These are phyloP conservation scores for Penicillium nordicum DNA, from an alignment of 2,329 filamentous ascomycete genomes.

Conservation along the genomic window DNA sequence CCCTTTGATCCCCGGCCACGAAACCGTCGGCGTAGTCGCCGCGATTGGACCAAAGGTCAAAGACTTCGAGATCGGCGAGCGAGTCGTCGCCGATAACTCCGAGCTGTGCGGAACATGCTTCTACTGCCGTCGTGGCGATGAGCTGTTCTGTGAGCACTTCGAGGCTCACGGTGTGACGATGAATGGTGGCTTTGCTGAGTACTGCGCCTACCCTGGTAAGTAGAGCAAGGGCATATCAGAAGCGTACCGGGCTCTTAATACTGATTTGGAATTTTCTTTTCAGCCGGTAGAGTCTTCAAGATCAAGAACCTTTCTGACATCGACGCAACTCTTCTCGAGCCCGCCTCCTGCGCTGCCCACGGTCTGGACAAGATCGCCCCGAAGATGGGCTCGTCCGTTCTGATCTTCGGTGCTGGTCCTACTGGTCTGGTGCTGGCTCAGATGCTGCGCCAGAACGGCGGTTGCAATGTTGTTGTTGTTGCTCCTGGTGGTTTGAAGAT, in stretches of 20 bases:
- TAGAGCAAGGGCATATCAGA: neutral
- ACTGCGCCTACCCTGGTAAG: constrained; percentile 52
- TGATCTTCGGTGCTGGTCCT: constrained; percentile 67
- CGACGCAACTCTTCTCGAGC: constrained; percentile 68
- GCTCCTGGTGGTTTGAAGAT: constrained; percentile 68
- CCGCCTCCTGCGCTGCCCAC: constrained; percentile 68
- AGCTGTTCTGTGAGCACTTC: constrained; percentile 66
- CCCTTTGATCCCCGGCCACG: constrained; percentile 64
- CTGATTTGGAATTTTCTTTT: neutral
- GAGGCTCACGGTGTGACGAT: constrained; percentile 58
- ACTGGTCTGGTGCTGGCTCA: constrained; percentile 65
- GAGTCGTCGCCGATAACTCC: constrained; percentile 55
- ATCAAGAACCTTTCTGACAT: constrained; percentile 64
- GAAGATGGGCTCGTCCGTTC: constrained; percentile 61
- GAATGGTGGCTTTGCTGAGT: constrained; percentile 70
- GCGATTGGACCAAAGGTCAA: constrained; percentile 58
- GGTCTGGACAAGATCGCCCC: constrained; percentile 66
- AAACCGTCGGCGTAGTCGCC: constrained; percentile 64
- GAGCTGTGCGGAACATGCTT: constrained; percentile 68
- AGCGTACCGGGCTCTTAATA: neutral
- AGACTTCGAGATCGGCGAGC: constrained; percentile 59
- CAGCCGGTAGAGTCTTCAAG: constrained; percentile 60
- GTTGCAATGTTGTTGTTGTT: constrained; percentile 67
- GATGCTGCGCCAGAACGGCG: constrained; percentile 62
- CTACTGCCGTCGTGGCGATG: constrained; percentile 66